Evolutionary conservation across 257 asterid species (phyloP), one percentile per base, ranked within the genome.

Genomic region (Cynanchum wilfordii): DNA sequence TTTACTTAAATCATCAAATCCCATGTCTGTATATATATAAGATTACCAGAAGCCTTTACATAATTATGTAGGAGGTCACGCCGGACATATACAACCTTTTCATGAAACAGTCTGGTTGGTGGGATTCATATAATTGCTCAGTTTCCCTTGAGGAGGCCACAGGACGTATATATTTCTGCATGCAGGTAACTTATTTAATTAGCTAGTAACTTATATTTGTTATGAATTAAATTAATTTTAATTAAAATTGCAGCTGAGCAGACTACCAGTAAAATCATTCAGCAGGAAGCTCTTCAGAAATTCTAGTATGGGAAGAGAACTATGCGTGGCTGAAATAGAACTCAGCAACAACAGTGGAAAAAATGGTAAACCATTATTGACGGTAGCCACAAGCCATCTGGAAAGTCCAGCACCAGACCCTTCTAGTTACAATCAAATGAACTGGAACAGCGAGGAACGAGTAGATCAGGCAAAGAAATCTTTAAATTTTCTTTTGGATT

Each of bases 331-430:
- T 27, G 58, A 50, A 3, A 29, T 69, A 15, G 63, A 69, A 25
- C 15, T 69, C 7, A 0, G 45, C 10, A 47, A 7, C 44, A 42
- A 10, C 11, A 7, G 47, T 8, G 2, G 62, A 22, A 45, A 27
- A 0, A 30, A 50, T 7, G 17, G 22, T 19, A 50, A 50, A 50
- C 15, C 20, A 50, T 17, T 45, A 27, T 50, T 69, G 62, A 50
- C 30, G 7, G 44, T 69, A 8, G 73, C 62, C 42, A 69, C 73
- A 1, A 50, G 63, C 45, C 73, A 69, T 30, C 73, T 69, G 15
- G 73, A 68, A 49, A 69, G 73, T 29, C 73, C 63, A 5, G 47
- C 71, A 12, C 72, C 72, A 15, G 73, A 38, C 8, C 40, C 62
- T 29, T 69, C 3, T 19, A 44, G 13, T 30, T 20, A 69, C 30